phyloP scores from a whole-genome alignment of 2,329 filamentous ascomycete species.

The Pseudogymnoascus sp. region DNA sequence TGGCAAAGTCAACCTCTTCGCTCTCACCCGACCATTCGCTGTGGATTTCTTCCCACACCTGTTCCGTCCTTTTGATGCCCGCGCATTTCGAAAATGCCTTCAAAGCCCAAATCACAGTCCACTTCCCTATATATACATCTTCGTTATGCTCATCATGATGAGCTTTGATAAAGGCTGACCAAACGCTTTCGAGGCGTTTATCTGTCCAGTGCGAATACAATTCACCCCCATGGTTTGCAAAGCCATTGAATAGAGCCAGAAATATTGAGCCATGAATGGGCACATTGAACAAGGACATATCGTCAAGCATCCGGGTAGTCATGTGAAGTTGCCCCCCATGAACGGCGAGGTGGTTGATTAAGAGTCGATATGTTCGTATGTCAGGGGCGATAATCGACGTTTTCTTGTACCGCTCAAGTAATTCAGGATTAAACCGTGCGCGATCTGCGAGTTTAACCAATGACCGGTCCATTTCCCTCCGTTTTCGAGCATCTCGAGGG shows the following conservation, averaged over 20 bases:
- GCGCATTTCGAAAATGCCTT: conserved; percentile 51
- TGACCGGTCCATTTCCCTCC: conserved; percentile 40
- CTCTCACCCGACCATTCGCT: conserved; percentile 25
- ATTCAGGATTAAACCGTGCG: conserved; percentile 46
- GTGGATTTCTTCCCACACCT: conserved; percentile 27
- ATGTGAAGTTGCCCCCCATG: conserved; percentile 63
- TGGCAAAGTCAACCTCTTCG: conserved; percentile 25
- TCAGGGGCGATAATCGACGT: conserved; percentile 63
- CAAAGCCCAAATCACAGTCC: conserved; percentile 55
- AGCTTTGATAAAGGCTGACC: conserved; percentile 54
- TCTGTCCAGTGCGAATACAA: conserved; percentile 64
- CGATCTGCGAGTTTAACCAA: conserved; percentile 52
- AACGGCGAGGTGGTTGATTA: conserved; percentile 68
- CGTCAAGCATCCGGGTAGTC: conserved; percentile 64
- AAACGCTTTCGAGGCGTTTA: conserved; percentile 59
- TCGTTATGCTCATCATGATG: conserved; percentile 37
- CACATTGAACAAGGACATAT: conserved; percentile 67
- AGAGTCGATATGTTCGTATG: conserved; percentile 68
- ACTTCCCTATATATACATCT: conserved; percentile 48
- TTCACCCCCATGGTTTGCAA: conserved; percentile 62
- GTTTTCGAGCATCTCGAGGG: conserved; percentile 29
- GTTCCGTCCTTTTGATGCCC: conserved; percentile 22
- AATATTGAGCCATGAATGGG: conserved; percentile 71
- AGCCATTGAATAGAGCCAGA: conserved; percentile 74
- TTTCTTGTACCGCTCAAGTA: conserved; percentile 51